Percentiles rank a stretch among this genome's conserved stretches.
Conservation (phyloP, 345 rosid species). For the Arabis hirsuta region DNA sequence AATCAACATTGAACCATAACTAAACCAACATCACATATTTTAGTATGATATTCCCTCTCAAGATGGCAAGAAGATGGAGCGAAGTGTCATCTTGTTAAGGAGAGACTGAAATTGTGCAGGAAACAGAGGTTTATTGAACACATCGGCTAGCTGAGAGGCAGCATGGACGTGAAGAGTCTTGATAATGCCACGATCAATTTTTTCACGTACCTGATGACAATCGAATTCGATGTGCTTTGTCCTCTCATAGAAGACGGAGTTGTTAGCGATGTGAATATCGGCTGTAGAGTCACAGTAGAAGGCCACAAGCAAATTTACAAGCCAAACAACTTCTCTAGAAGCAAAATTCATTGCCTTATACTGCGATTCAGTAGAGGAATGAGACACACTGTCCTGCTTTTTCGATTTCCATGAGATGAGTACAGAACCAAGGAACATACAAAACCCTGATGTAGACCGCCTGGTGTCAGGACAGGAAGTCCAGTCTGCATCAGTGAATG, state of each 20-base stretch:
- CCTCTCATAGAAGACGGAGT: not conserved
- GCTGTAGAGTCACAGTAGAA: not conserved
- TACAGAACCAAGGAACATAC: not conserved
- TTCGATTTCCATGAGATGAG: not conserved
- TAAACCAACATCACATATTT: no score
- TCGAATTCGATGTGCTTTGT: not conserved
- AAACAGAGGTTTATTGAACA: no score
- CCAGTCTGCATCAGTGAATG: not conserved
- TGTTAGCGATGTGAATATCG: not conserved
- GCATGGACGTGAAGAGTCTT: no score
- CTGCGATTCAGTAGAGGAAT: not conserved
- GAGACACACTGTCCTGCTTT: not conserved
- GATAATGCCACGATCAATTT: no score
- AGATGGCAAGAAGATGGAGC: no score
- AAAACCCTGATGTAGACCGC: not conserved
- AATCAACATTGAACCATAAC: no score
- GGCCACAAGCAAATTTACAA: not conserved
- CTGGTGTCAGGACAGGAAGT: not conserved
- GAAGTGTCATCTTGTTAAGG: no score
- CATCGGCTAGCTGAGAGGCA: no score
- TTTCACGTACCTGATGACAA: not conserved
- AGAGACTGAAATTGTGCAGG: no score
- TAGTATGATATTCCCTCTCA: no score
- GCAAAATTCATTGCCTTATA: not conserved
- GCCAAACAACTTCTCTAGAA: not conserved